Base-by-base conservation (phyloP, 2,329 filamentous ascomycete species). In the Fonsecaea pugnacius region DNA sequence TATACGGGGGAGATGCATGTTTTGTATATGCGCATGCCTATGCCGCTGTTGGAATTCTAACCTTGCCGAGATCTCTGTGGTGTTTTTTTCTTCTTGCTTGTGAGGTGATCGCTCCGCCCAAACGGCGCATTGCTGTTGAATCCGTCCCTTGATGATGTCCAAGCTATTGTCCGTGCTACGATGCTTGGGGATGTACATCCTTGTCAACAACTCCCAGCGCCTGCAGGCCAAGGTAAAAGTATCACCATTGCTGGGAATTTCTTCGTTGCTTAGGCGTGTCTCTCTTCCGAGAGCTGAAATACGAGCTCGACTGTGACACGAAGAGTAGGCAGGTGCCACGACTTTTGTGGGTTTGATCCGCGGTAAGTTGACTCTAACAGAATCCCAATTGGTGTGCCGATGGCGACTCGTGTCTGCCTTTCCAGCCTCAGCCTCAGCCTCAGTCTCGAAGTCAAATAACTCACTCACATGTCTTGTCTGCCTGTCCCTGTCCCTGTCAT, bases 1-100 rank as follows among this genome's bases (percentile, higher is more conserved):
- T 21, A 40, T 59, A 33, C 52, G 21, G 16, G 21, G 14, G 24
- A 33, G 38, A 40, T 32, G 33, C 46, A 12, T 32, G 32, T 52
- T 58, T 58, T 51, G 54, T 30, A 55, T 55, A 46, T 46, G n/a
- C 43, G 35, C 21, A 24, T 50, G 30, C 32, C 33, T n/a, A n/a
- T n/a, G n/a, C n/a, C n/a, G 33, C 48, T 27, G 3, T 36, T 35
- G 24, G 51, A 33, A n/a, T 33, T 24, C 18, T 51, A 43, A 38
- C 27, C 27, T 58, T 43, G n/a, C 24, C n/a, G n/a, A 21, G 18
- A 18, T 58, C 16, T 38, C 40, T 59, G 3, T 35, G n/a, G 27
- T 36, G 2, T 3, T 24, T 24, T 35, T 50, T 50, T n/a, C 35
- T 38, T 35, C 27, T 59, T 33, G 55, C 16, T 57, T 32, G 8